Conservation (phyloP, 495 filamentous ascomycete genomes). For the Venustampulla echinocandica region DNA sequence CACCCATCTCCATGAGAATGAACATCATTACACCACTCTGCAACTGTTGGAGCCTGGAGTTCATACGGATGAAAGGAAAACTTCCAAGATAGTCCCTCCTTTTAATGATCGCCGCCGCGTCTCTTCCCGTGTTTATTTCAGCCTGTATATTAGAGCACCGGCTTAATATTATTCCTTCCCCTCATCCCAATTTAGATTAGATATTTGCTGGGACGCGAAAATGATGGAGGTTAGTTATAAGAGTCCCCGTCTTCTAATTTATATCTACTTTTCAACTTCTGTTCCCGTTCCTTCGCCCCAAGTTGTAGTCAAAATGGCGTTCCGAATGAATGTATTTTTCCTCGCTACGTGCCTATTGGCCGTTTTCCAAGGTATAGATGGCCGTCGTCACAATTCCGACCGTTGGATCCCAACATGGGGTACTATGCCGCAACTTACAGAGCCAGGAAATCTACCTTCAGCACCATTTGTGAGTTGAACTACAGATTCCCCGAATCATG, state of each 20-base stretch:
- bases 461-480: constrained; percentile 41
- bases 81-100: neutral
- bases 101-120: neutral
- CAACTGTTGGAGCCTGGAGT: no score
- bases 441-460: constrained; percentile 44
- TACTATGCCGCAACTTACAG: constrained; percentile 49
- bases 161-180: neutral
- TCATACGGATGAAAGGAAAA: neutral
- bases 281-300: neutral
- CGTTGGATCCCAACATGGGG: constrained; percentile 53
- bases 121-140: neutral
- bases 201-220: no score
- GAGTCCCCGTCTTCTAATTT: no score
- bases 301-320: neutral
- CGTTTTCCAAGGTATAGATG: neutral
- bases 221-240: no score
- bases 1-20: no score
- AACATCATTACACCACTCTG: no score
- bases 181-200: no score
- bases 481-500: neutral
- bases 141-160: neutral
- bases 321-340: neutral
- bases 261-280: neutral
- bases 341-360: neutral
- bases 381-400: neutral